Evolutionary conservation across 768 basidiomycete species (phyloP).

Genomic region (Collybia sp.): DNA sequence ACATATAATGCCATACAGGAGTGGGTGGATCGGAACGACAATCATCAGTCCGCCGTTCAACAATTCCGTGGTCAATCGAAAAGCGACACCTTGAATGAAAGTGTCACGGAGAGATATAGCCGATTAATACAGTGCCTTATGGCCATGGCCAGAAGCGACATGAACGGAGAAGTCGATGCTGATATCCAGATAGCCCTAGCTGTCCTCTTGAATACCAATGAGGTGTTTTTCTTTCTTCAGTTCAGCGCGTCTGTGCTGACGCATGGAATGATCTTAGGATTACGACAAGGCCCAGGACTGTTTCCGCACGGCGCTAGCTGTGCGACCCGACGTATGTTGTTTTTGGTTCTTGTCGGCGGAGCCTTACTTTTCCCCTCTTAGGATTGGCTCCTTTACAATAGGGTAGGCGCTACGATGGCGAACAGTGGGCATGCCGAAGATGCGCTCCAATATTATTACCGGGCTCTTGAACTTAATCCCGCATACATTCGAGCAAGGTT

Average conservation of each 20-base stretch:
- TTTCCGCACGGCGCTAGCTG: constrained; percentile 82
- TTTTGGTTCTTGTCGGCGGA: neutral
- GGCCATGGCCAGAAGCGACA: constrained; percentile 63
- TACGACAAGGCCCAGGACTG: constrained; percentile 92
- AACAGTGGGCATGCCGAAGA: constrained; percentile 78
- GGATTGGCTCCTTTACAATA: constrained; percentile 93
- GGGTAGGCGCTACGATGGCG: constrained; percentile 92
- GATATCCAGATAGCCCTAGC: constrained; percentile 95
- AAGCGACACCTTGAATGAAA: constrained; percentile 20
- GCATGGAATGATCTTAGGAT: constrained; percentile 47
- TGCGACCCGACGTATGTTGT: constrained; percentile 73
- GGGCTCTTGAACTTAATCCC: constrained; percentile 84
- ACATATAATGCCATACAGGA: constrained; percentile 77
- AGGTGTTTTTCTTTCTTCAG: constrained; percentile 41
- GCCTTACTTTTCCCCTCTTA: constrained; percentile 22
- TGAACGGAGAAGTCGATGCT: constrained; percentile 69
- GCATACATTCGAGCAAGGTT: constrained; percentile 86
- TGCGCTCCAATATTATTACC: constrained; percentile 84
- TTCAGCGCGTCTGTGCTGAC: neutral
- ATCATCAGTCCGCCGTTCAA: constrained; percentile 42
- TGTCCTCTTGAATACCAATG: constrained; percentile 87
- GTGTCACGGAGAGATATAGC: constrained; percentile 36
- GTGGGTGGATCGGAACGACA: constrained; percentile 72
- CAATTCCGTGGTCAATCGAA: constrained; percentile 27
- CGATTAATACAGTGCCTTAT: constrained; percentile 76